Evolutionary conservation across 176 grass and related monocot species (phyloP), one percentile per base, ranked within the genome.

Genomic region (Carex myosuroides): DNA sequence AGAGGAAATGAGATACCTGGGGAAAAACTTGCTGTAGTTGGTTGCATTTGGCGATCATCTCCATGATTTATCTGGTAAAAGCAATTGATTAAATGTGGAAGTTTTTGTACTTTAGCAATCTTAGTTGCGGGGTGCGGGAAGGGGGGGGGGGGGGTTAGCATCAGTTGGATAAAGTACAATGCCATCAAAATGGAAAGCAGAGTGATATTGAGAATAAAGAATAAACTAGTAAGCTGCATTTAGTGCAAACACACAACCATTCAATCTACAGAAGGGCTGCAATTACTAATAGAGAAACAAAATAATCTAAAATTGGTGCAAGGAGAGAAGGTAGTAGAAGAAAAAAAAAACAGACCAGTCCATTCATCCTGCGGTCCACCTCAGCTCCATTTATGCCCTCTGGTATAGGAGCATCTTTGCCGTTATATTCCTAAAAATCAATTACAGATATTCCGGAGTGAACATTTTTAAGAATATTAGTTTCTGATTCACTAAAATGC

Each of bases 381-480:
- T 99, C 97, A 83, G 88, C 52, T 89, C 91, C 93, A 84, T 86
- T 88, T 85, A 94, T 95, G 39, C 90, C 93, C 81, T 99, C 97
- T 44, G 85, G 33, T 85, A 95, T 89, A 80, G 91, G 91, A 87
- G 85, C 83, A 87, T 91, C 92, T 85, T 85, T 98, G 82, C 88
- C 90, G 74, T 53, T 89, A 52, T 80, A 86, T 75, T 54, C 68
- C 73, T 78, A 57, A 32, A 21, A 57, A 57, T 33, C 11, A 52
- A 56, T 57, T 57, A 57, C 24, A 78, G 57, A 77, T 46, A 71
- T 26, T 35, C 20, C 21, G 14, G n/a, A 26, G 60, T 53, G 33
- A 64, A 66, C 81, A 35, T 68, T 69, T 50, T 14, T 53, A 54
- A 50, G 1, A 61, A 10, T 32, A 58, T 81, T 48, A 48, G 24